A percentile compares a stretch with the other conserved stretches of the same genome.
Evolutionary conservation across 1,139 yeast species (phyloP).

Genomic region (Nakaseomyces delphensis): DNA sequence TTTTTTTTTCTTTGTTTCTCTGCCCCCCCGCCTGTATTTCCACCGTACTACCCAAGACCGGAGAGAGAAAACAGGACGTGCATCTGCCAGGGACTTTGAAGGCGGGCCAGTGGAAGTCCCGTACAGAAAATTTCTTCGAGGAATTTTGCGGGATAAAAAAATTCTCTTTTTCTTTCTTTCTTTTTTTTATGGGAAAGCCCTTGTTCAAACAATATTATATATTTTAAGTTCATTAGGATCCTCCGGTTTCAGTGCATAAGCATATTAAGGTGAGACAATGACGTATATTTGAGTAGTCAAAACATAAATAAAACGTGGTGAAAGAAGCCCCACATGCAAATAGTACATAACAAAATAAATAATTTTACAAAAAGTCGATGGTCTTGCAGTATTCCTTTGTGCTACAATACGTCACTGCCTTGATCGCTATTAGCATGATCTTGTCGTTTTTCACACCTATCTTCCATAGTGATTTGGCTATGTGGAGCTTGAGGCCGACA

Average conservation of each 20-base stretch:
- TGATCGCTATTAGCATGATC: slow-evolving; percentile 21
- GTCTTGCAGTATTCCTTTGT: slow-evolving; percentile 18
- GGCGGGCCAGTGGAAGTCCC: no score
- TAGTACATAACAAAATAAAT: neutral
- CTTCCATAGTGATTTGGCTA: slow-evolving; percentile 26
- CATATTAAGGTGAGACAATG: neutral
- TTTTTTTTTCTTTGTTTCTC: neutral
- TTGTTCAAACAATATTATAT: no score
- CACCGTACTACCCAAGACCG: no score
- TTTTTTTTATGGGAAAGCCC: neutral
- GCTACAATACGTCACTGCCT: slow-evolving; percentile 19
- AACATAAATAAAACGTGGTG: neutral
- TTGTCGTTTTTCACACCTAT: slow-evolving; percentile 16
- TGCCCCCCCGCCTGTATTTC: no score
- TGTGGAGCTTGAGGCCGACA: slow-evolving; percentile 21
- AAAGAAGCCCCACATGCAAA: no score
- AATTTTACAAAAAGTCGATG: slow-evolving; percentile 9
- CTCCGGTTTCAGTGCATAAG: neutral
- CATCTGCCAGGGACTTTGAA: no score
- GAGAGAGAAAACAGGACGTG: no score
- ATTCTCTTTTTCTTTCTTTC: neutral
- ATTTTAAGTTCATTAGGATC: neutral
- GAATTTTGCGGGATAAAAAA: neutral
- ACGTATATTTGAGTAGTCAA: no score
- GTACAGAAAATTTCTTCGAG: neutral